Evolutionary conservation across 352 stramenopile species (phyloP).

Genomic region (Stephanocyclus meneghinianus): DNA sequence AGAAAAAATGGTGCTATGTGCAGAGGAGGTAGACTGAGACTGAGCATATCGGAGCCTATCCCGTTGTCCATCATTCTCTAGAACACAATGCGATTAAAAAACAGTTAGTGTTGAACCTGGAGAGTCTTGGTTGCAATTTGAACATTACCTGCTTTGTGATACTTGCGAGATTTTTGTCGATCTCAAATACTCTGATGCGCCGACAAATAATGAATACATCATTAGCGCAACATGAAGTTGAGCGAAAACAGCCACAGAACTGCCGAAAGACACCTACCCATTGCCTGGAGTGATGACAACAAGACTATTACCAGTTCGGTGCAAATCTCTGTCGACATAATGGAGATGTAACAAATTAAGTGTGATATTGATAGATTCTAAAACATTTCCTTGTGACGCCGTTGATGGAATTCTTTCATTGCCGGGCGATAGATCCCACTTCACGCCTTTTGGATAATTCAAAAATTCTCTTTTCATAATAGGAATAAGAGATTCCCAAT

Average conservation of each 20-base stretch:
- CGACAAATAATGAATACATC: neutral
- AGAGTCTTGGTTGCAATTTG: neutral
- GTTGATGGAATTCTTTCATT: constrained; percentile 85
- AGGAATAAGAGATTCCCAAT: constrained; percentile 89
- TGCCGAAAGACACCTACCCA: constrained; percentile 85
- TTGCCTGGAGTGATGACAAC: constrained; percentile 93
- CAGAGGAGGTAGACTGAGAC: constrained; percentile 91
- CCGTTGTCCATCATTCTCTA: constrained; percentile 99
- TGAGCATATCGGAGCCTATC: constrained; percentile 98
- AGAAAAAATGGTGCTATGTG: constrained; percentile 98
- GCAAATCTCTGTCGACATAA: constrained; percentile 96
- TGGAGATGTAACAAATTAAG: constrained; percentile 98
- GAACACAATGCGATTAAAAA: constrained; percentile 86
- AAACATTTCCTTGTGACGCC: constrained; percentile 93
- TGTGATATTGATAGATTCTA: constrained; percentile 98
- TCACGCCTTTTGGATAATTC: constrained; percentile 86
- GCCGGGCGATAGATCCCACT: constrained; percentile 84
- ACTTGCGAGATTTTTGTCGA: constrained; percentile 87
- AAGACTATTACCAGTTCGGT: constrained; percentile 93
- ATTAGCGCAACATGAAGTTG: neutral
- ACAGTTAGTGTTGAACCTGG: neutral
- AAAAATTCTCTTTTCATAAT: constrained; percentile 93
- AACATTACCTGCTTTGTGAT: constrained; percentile 10
- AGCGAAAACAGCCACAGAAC: neutral
- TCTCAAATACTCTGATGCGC: constrained; percentile 88